Evolutionary conservation across 1,284 basidiomycete species (phyloP).

Genomic region (Omphalotus olearius): DNA sequence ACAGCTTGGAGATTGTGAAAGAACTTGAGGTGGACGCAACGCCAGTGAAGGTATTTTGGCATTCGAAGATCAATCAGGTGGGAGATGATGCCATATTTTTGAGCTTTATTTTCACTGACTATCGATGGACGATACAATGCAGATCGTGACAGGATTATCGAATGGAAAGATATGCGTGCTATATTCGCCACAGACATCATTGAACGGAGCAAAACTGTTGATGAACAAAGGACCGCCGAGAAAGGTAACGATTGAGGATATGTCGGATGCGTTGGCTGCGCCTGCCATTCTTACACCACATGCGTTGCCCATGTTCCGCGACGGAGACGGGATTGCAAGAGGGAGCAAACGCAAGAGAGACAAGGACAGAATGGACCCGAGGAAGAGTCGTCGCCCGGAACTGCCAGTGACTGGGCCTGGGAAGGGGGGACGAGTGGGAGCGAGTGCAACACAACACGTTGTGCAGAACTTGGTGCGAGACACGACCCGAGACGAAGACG

Average conservation of each 20-base stretch:
- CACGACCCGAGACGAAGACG: slow-evolving; percentile 87
- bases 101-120: slow-evolving; percentile 5
- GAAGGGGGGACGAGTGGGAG: slow-evolving; percentile 89
- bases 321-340: slow-evolving; percentile 66
- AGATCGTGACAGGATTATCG: slow-evolving; percentile 87
- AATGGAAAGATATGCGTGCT: slow-evolving; percentile 85
- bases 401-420: slow-evolving; percentile 91
- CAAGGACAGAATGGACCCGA: slow-evolving; percentile 81
- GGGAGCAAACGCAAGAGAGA: slow-evolving; percentile 84
- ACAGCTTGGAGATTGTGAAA: slow-evolving; percentile 65
- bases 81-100: slow-evolving; percentile 21
- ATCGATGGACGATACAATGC: slow-evolving; percentile 9
- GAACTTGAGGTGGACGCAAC: slow-evolving; percentile 65
- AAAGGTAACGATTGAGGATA: slow-evolving; percentile 75
- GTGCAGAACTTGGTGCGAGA: slow-evolving; percentile 91
- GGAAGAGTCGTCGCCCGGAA: slow-evolving; percentile 88
- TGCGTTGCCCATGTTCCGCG: slow-evolving; percentile 84
- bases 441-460: slow-evolving; percentile 91
- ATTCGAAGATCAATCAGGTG: slow-evolving; percentile 96
- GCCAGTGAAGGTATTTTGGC: slow-evolving; percentile 89
- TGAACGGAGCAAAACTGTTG: slow-evolving; percentile 89
- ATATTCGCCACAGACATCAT: slow-evolving; percentile 84
- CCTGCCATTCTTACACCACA: slow-evolving; percentile 88
- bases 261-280: slow-evolving; percentile 78
- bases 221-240: slow-evolving; percentile 72